Base-by-base conservation (phyloP, 805 yeast genomes). In the Sugiyamaella qingdaonensis region DNA sequence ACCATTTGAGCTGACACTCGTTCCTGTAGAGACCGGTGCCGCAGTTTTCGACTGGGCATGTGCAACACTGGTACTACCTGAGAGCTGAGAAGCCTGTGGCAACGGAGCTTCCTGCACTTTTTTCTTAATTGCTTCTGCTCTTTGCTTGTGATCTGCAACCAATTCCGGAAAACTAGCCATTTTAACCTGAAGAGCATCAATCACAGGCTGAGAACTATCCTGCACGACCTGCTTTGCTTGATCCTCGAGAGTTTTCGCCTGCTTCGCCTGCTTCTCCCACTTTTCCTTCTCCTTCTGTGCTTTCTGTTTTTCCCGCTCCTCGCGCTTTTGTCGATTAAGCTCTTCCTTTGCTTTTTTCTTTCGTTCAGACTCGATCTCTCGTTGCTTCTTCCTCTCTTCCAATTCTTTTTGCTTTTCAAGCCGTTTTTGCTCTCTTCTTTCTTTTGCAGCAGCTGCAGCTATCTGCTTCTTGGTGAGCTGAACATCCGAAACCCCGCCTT, bases 41-140 rank as follows among this genome's bases (percentile, higher is more conserved):
- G 24, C 44, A 13, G 46, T 27, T 19, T 27, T 36, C 2, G 56
- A 51, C 11, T 55, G 59, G 9, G 52, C 53, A 10, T 16, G 45
- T 11, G 51, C 58, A 8, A 54, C 57, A 2, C 55, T 50, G 1
- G 57, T 51, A 41, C 41, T 50, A 31, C 51, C 49, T 2, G 45
- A 44, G 10, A 59, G 61, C 34, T 48, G 52, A 9, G 58, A 55
- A 35, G 58, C 55, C 11, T 24, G 33, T 2, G 56, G 45, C 3
- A 39, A 41, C 9, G 29, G 29, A 3, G 29, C 29, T 24, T 24
- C 29, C 47, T 48, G 39, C 11, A 14, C 27, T 14, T 34, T 48
- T 32, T 18, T 18, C 45, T 10, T 18, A 7, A 24, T 24, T 7
- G 7, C 29, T 3, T 7, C 29, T 7, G 29, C 7, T 24, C 29